Evolutionary conservation across 129 eudicot genomes (phyloP), one percentile per base, ranked within the genome.

Genomic region (Silybum marianum): DNA sequence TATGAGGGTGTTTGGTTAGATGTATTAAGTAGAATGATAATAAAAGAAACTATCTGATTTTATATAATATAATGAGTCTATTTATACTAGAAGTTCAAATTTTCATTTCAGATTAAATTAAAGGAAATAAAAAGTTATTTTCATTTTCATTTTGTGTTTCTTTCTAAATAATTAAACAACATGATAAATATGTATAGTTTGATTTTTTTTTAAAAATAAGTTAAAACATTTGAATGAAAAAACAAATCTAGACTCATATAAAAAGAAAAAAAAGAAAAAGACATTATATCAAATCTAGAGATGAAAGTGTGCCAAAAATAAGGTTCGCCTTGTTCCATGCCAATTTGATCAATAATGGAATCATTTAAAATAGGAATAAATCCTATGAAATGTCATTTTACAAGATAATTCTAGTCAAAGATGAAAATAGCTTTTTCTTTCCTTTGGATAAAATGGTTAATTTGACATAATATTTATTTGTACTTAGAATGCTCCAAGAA

Each of bases 221-320:
- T 32, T 32, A 32, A 32, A 32, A 4, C 6, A 0, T 40, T 10
- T 8, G 13, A 2, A 40, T 51, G 6, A 54, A 54, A 54, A 51
- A 51, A 16, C 2, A 51, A 51, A 51, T 51, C 21, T 51, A 51
- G 7, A 51, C 21, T 51, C 13, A 16, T 16, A 51, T 51, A 12
- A 16, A 51, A 34, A 16, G 14, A 42, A 19, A 32, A n/a, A 23
- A 70, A 30, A 32, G n/a, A 70, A 32, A 32, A 38, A 38, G 10
- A 32, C 24, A 34, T 70, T 18, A 70, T 40, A 18, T 34, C 26
- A 71, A 71, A 71, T 71, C 25, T 22, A 32, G 24, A 54, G 63
- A 71, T 32, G 73, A 42, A 69, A 69, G 44, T 34, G 74, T 32
- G 74, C 74, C 74, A 34, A 71, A 70, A 71, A 71, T 32, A 34